These are phyloP conservation scores for Ormosia semicastrata DNA, from an alignment of 306 rosid species.

Conservation along the genomic window DNA sequence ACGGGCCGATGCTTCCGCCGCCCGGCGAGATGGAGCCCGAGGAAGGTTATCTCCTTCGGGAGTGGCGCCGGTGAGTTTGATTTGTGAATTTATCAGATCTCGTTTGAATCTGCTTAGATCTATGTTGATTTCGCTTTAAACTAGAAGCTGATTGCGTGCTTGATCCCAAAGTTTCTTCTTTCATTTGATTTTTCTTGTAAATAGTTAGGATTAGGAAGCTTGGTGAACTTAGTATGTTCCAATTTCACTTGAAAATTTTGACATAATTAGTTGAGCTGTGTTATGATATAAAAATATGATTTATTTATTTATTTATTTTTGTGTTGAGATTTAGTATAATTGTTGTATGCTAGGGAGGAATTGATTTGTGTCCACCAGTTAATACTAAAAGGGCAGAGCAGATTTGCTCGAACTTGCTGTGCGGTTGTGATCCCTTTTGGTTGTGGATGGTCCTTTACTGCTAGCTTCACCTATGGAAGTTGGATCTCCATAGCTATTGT, in stretches of 20 bases:
- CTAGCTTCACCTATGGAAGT: conserved; percentile 7
- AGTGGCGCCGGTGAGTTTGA: conserved; percentile 85
- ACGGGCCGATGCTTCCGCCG: conserved; percentile 87
- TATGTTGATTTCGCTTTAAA: neutral
- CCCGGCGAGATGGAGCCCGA: conserved; percentile 78
- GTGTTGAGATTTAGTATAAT: neutral
- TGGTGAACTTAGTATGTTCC: conserved; percentile 1
- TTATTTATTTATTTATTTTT: neutral
- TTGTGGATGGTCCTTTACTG: neutral
- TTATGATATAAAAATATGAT: neutral
- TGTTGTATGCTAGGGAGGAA: neutral
- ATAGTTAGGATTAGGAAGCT: neutral
- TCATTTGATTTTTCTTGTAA: neutral
- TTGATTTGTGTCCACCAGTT: conserved; percentile 4
- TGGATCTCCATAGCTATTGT: conserved; percentile 14
- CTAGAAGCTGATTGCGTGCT: neutral
- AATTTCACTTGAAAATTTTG: neutral
- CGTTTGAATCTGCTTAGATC: conserved; percentile 45
- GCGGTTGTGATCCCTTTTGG: neutral
- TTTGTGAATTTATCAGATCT: conserved; percentile 37
- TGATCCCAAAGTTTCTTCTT: conserved; percentile 13
- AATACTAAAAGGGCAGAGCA: neutral
- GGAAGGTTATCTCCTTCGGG: conserved; percentile 87
- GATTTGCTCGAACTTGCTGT: neutral
- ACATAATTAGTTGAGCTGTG: conserved; percentile 22